These are phyloP conservation scores for Mycosphaerella arachidis DNA, from an alignment of 2,329 filamentous ascomycete genomes.

Conservation along the genomic window DNA sequence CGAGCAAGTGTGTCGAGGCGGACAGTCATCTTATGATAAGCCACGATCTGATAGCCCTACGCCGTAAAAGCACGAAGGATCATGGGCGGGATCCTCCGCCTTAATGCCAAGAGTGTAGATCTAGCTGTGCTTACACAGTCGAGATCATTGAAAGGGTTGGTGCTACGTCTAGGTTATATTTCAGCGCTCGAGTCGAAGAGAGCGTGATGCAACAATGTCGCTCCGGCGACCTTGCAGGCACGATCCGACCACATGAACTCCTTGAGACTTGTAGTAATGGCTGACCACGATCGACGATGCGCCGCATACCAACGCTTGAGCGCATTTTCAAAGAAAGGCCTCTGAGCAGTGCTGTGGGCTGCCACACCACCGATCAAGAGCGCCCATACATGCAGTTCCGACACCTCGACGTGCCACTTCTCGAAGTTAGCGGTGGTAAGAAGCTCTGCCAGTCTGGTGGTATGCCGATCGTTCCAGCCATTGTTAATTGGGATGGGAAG, in stretches of 20 bases:
- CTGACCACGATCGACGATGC: not conserved
- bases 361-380: slow-evolving; percentile 4
- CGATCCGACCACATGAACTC: slow-evolving; percentile 7
- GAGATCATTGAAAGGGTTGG: not conserved
- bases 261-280: not conserved
- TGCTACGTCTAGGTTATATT: not conserved
- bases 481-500: slow-evolving; percentile 3
- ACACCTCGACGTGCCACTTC: not conserved
- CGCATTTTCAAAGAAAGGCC: not conserved
- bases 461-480: slow-evolving; percentile 5
- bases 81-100: too few relatives aligned
- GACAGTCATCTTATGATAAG: too few relatives aligned
- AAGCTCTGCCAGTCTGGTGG: not conserved
- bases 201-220: not conserved
- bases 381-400: not conserved
- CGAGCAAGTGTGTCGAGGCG: too few relatives aligned
- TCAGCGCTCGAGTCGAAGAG: not conserved
- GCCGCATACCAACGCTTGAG: not conserved
- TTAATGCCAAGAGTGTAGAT: too few relatives aligned
- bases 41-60: too few relatives aligned
- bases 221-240: slow-evolving; percentile 2
- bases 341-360: not conserved
- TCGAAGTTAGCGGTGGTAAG: not conserved
- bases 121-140: too few relatives aligned
- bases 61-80: too few relatives aligned